Evolutionary conservation across 805 yeast species (phyloP).

Genomic region (Barnettozyma vustinii): DNA sequence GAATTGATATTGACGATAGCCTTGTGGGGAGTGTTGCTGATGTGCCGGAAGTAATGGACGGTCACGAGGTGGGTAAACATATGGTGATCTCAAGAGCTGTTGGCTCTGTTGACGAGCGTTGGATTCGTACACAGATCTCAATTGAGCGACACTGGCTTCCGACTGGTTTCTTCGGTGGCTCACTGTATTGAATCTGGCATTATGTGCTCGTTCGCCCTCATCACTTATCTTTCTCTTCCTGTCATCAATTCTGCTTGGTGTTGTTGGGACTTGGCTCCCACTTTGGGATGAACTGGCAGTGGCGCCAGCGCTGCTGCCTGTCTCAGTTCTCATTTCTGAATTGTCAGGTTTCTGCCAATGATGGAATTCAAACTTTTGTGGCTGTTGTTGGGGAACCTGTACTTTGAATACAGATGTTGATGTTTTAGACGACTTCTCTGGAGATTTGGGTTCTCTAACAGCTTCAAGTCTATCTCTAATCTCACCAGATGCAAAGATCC

Average conservation of each 20-base stretch:
- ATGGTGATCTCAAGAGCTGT: slow-evolving; percentile 12
- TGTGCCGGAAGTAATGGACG: neutral
- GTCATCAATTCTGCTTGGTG: slow-evolving; percentile 5
- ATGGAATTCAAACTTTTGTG: slow-evolving; percentile 23
- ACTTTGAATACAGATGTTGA: slow-evolving; percentile 25
- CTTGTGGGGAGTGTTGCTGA: slow-evolving; percentile 8
- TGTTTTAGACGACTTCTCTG: neutral
- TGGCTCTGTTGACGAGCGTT: slow-evolving; percentile 1
- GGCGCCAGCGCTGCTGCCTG: slow-evolving; percentile 5
- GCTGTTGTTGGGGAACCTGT: slow-evolving; percentile 23
- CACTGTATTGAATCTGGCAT: neutral
- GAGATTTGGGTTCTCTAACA: neutral
- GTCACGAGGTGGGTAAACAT: slow-evolving; percentile 10
- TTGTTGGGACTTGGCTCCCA: neutral
- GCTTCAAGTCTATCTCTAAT: neutral
- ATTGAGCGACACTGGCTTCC: slow-evolving; percentile 24
- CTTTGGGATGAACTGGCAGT: slow-evolving; percentile 3
- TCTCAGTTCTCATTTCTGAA: slow-evolving; percentile 1
- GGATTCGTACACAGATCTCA: slow-evolving; percentile 21
- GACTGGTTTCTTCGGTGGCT: slow-evolving; percentile 26
- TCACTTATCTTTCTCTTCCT: slow-evolving; percentile 7
- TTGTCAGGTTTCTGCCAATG: slow-evolving; percentile 27
- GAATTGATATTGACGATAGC: neutral
- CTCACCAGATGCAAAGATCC: slow-evolving; percentile 24
- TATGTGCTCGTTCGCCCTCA: neutral